A percentile compares a stretch with the other conserved stretches of the same genome.
These are phyloP conservation scores for Phaeophleospora eucalypticola DNA, from an alignment of 2,329 filamentous ascomycete species.

Conservation along the genomic window DNA sequence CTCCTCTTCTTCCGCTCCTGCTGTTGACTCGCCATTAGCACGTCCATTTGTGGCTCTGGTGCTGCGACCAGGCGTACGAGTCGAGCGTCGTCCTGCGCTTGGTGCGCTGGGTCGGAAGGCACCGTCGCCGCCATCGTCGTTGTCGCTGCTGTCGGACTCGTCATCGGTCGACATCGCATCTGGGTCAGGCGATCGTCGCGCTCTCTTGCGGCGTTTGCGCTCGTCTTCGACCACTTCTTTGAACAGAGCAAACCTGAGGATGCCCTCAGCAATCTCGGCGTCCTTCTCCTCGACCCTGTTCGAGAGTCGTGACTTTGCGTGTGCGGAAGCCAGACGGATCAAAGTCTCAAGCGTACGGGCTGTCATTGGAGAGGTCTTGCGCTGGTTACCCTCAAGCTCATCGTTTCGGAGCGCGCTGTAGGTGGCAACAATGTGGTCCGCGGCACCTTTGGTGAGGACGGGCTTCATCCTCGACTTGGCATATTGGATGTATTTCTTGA, in stretches of 20 bases:
- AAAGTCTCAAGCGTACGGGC: conserved; percentile 95
- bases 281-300: conserved; percentile 86
- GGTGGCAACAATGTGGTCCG: conserved; percentile 83
- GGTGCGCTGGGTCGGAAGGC: conserved; percentile 26
- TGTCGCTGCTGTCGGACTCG: conserved; percentile 53
- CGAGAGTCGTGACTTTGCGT: conserved; percentile 87
- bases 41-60: conserved; percentile 22
- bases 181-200: conserved; percentile 56
- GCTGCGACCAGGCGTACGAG: conserved; percentile 25
- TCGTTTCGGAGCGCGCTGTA: conserved; percentile 94
- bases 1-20: conserved; percentile 40
- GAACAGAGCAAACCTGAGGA: conserved; percentile 91
- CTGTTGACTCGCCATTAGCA: conserved; percentile 27
- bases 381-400: conserved; percentile 89
- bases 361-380: conserved; percentile 90
- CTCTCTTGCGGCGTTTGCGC: conserved; percentile 77
- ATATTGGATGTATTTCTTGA: conserved; percentile 99
- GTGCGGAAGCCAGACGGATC: conserved; percentile 94
- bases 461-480: conserved; percentile 90
- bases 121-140: conserved; percentile 51
- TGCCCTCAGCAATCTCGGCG: conserved; percentile 79
- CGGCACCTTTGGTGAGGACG: conserved; percentile 81
- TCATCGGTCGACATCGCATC: conserved; percentile 54
- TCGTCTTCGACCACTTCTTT: conserved; percentile 82
- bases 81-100: conserved; percentile 20